phyloP scores from a whole-genome alignment of 2,329 filamentous ascomycete genomes.

The Helotiales sp. region DNA sequence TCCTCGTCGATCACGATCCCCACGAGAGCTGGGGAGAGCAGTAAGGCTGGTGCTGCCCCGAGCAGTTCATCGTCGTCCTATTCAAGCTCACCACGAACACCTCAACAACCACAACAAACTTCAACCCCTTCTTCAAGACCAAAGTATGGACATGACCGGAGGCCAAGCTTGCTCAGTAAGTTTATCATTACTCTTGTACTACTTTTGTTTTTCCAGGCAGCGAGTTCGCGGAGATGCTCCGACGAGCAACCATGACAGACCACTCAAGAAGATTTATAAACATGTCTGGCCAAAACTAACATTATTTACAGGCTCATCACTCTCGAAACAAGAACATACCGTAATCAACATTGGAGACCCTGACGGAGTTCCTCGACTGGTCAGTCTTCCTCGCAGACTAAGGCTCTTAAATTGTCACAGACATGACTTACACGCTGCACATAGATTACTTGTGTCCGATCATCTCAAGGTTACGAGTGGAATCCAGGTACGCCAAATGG shows the following conservation, averaged over 20 bases:
- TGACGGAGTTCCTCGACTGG: slow-evolving; percentile 70
- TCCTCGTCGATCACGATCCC: slow-evolving; percentile 73
- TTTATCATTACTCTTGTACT: slow-evolving; percentile 19
- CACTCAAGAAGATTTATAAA: background rate
- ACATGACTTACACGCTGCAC: slow-evolving; percentile 16
- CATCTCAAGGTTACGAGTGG: slow-evolving; percentile 80
- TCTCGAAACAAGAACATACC: slow-evolving; percentile 75
- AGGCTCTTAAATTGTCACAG: slow-evolving; percentile 8
- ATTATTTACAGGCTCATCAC: slow-evolving; percentile 59
- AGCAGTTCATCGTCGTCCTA: slow-evolving; percentile 55
- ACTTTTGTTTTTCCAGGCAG: background rate
- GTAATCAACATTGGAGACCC: slow-evolving; percentile 76
- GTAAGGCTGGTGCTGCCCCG: slow-evolving; percentile 43
- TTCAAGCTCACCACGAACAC: slow-evolving; percentile 55
- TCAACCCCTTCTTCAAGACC: slow-evolving; percentile 37
- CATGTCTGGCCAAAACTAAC: slow-evolving; percentile 31
- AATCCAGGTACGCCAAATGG: slow-evolving; percentile 61
- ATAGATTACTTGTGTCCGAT: slow-evolving; percentile 78
- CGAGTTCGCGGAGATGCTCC: slow-evolving; percentile 4
- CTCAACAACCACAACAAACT: slow-evolving; percentile 45
- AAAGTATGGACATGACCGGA: slow-evolving; percentile 52
- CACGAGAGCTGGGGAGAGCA: slow-evolving; percentile 39
- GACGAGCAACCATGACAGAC: slow-evolving; percentile 2
- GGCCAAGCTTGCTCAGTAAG: slow-evolving; percentile 64
- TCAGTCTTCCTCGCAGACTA: slow-evolving; percentile 43